Conservation (phyloP, 179 eudicot genomes). For the Amaranthus tricolor region DNA sequence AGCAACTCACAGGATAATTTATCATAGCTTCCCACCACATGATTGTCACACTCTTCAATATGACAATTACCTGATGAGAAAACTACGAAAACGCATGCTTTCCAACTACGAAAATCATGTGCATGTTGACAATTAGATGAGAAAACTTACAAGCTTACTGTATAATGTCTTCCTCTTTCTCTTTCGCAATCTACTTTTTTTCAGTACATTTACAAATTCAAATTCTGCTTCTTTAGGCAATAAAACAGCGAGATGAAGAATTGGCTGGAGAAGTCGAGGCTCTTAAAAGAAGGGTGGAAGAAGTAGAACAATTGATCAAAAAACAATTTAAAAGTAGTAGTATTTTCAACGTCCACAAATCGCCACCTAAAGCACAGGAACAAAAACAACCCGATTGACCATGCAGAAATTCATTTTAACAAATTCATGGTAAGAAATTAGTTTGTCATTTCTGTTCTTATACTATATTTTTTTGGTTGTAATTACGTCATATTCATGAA, state of each 20-base stretch:
- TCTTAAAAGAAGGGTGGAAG: conserved; percentile 47
- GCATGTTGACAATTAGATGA: background rate
- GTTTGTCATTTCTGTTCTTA: background rate
- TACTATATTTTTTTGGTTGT: background rate
- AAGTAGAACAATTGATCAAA: conserved; percentile 44
- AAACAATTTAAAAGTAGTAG: conserved; percentile 33
- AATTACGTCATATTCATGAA: background rate
- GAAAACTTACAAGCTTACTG: background rate
- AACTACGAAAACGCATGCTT: background rate
- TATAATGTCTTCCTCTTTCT: background rate
- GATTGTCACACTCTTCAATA: too few species aligned
- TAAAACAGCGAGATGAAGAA: conserved; percentile 55
- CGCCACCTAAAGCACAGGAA: conserved; percentile 10
- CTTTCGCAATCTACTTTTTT: background rate
- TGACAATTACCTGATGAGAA: too few species aligned
- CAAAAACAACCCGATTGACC: conserved; percentile 17
- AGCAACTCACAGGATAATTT: too few species aligned
- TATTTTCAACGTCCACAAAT: conserved; percentile 23
- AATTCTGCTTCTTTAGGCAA: conserved; percentile 33
- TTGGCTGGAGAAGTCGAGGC: conserved; percentile 48
- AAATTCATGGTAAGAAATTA: conserved; percentile 7
- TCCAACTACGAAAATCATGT: background rate
- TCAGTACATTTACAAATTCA: conserved; percentile 5
- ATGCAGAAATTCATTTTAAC: background rate
- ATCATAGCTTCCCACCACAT: too few species aligned